These are phyloP conservation scores for Heterobasidion parviporum DNA, from an alignment of 1,284 basidiomycete species.

Conservation along the genomic window DNA sequence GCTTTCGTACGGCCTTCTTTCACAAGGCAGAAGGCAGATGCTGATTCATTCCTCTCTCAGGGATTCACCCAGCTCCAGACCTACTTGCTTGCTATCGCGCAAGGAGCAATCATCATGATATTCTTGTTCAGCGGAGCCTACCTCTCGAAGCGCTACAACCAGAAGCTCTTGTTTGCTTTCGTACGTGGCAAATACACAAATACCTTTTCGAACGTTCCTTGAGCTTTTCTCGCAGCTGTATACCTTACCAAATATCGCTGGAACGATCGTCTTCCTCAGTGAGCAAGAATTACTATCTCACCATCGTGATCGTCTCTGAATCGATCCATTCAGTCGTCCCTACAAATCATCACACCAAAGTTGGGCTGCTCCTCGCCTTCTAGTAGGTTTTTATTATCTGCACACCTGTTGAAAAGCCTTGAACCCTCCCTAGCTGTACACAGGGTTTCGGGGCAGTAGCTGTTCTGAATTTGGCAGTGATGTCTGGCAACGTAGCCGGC, in stretches of 20 bases:
- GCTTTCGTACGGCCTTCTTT: slow-evolving; percentile 28
- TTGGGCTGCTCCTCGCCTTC: slow-evolving; percentile 40
- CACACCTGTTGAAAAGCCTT: neutral
- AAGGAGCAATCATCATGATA: slow-evolving; percentile 39
- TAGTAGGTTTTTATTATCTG: slow-evolving; percentile 25
- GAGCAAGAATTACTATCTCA: slow-evolving; percentile 1
- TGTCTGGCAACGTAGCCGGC: slow-evolving; percentile 39
- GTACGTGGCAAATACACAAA: slow-evolving; percentile 18
- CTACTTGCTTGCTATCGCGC: slow-evolving; percentile 42
- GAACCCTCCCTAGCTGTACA: slow-evolving; percentile 24
- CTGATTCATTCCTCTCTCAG: slow-evolving; percentile 14
- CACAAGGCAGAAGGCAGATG: neutral
- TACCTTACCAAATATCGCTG: slow-evolving; percentile 39
- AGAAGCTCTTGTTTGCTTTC: slow-evolving; percentile 36
- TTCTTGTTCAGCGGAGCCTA: slow-evolving; percentile 39
- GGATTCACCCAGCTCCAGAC: slow-evolving; percentile 42
- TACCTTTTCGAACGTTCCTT: neutral
- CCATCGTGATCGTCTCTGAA: neutral
- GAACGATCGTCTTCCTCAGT: slow-evolving; percentile 41
- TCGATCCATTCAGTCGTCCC: slow-evolving; percentile 22
- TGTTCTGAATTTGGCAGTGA: slow-evolving; percentile 30
- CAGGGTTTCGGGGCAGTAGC: slow-evolving; percentile 27
- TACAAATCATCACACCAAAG: slow-evolving; percentile 32
- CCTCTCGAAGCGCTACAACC: slow-evolving; percentile 28
- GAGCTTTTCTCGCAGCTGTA: slow-evolving; percentile 23